Conservation (phyloP, 305 asterid genomes). For the Fraxinus floribunda region DNA sequence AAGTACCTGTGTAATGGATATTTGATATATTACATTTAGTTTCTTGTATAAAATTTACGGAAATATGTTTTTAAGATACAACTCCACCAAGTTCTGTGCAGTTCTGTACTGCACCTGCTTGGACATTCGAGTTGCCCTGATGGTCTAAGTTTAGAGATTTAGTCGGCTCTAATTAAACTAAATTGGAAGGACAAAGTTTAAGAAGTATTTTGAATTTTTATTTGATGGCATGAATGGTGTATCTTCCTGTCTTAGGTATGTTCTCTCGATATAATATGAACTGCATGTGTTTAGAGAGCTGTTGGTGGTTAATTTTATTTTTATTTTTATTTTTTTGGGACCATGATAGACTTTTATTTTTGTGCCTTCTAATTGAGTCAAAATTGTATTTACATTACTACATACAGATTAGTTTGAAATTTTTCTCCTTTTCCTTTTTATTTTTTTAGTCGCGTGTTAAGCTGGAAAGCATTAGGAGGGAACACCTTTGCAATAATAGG, state of each 20-base stretch:
- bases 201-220: background rate
- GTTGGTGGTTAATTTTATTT: background rate
- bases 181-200: background rate
- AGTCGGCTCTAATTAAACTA: background rate
- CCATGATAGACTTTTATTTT: background rate
- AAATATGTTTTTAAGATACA: background rate
- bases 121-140: background rate
- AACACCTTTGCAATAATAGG: slow-evolving; percentile 41
- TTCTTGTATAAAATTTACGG: background rate
- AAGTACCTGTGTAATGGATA: background rate
- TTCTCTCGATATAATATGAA: background rate
- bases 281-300: background rate
- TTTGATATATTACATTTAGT: background rate
- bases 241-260: background rate
- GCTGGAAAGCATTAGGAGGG: slow-evolving; percentile 49
- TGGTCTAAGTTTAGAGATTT: background rate
- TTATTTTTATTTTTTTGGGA: no score
- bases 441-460: slow-evolving; percentile 50
- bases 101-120: background rate
- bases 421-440: background rate
- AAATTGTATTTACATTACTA: background rate
- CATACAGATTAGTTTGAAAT: background rate
- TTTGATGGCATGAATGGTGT: background rate
- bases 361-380: background rate
- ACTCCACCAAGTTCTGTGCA: background rate